Percentiles rank a stretch among this genome's conserved stretches.
Conservation (phyloP, 345 rosid species). For the Euphorbia peplus region DNA sequence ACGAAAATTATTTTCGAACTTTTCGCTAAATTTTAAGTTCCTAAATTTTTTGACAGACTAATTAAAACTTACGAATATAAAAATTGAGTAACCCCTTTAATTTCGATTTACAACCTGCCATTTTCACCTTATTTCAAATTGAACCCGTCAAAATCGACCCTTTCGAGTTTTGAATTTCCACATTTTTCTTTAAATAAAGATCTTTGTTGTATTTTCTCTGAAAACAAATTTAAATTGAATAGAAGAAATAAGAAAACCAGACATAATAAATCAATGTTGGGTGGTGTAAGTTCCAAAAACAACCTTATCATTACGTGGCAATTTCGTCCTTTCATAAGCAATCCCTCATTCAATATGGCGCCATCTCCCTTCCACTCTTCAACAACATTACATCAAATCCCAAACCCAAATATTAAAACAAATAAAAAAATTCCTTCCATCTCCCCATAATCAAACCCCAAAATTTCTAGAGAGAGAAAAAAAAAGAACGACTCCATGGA, state of each 20-base stretch:
- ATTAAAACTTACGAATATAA: too few species aligned
- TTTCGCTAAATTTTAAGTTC: too few species aligned
- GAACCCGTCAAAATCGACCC: too few species aligned
- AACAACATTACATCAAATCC: background rate
- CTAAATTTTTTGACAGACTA: too few species aligned
- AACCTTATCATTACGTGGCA: slow-evolving; percentile 21
- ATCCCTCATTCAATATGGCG: slow-evolving; percentile 41
- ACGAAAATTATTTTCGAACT: too few species aligned
- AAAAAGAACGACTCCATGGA: background rate
- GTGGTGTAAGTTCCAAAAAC: background rate
- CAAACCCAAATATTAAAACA: background rate
- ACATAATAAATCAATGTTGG: slow-evolving; percentile 4
- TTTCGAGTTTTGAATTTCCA: too few species aligned
- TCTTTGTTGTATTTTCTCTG: too few species aligned
- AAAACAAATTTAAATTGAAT: too few species aligned
- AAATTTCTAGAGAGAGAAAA: slow-evolving; percentile 26
- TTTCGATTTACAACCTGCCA: too few species aligned
- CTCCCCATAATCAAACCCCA: background rate
- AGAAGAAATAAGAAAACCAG: background rate
- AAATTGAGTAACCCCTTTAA: too few species aligned
- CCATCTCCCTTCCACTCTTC: slow-evolving; percentile 27
- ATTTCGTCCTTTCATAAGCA: slow-evolving; percentile 20
- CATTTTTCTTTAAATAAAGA: too few species aligned
- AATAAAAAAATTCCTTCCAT: background rate
- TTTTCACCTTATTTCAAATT: too few species aligned